A percentile compares a stretch with the other conserved stretches of the same genome.
Conservation (phyloP, 2,329 filamentous ascomycete genomes). For the Nakataea oryzae region DNA sequence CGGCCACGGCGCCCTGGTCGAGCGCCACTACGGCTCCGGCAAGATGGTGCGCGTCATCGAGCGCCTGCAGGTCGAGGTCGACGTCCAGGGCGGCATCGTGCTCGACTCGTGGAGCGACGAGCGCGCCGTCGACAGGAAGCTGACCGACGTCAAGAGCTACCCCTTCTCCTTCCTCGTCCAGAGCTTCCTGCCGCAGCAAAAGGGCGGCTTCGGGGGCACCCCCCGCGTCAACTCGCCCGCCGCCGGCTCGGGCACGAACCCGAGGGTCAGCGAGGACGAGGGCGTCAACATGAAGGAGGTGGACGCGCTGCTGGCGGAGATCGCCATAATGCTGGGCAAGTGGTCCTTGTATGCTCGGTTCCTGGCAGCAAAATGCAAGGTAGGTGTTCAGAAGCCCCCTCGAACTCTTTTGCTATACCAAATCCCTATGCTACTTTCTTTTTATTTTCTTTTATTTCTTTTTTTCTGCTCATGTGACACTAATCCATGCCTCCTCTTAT, state of each 20-base stretch:
- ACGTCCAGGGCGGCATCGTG: conserved; percentile 92
- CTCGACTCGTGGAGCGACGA: conserved; percentile 95
- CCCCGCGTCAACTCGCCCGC: conserved; percentile 71
- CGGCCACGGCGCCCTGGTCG: conserved; percentile 79
- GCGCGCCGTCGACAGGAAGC: conserved; percentile 67
- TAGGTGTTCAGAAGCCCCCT: conserved; percentile 29
- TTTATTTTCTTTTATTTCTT: no score
- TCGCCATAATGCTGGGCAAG: conserved; percentile 80
- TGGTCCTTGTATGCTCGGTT: conserved; percentile 93
- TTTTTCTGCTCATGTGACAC: background rate
- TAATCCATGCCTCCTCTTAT: conserved; percentile 9
- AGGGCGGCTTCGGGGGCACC: conserved; percentile 43
- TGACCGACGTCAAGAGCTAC: conserved; percentile 95
- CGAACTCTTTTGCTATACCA: background rate
- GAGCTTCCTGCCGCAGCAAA: conserved; percentile 72
- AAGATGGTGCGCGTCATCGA: conserved; percentile 96
- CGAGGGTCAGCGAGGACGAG: conserved; percentile 81
- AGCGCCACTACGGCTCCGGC: conserved; percentile 83
- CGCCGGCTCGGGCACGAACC: conserved; percentile 35
- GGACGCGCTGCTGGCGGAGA: conserved; percentile 77
- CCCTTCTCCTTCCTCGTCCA: conserved; percentile 95
- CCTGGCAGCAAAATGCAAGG: conserved; percentile 73
- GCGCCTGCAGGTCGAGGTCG: conserved; percentile 83
- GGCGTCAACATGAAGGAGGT: conserved; percentile 95
- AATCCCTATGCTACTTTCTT: conserved; percentile 6